These are phyloP conservation scores for Arthroderma sp. DNA, from an alignment of 2,329 filamentous ascomycete species.

Conservation along the genomic window DNA sequence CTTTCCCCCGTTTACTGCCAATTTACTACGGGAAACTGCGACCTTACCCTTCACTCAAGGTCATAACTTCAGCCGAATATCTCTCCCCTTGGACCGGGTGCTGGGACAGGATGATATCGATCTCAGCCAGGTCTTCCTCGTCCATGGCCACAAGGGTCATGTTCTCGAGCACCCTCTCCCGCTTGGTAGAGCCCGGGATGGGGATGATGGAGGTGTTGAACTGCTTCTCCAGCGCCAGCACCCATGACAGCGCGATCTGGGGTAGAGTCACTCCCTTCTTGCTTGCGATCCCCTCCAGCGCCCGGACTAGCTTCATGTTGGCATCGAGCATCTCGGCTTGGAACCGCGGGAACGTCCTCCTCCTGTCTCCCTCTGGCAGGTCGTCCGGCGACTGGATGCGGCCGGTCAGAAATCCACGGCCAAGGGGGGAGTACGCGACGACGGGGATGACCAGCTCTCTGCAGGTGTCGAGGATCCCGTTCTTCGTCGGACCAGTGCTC, in stretches of 20 bases:
- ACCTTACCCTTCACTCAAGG: no score
- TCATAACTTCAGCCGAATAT: constrained; percentile 3
- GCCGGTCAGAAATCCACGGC: constrained; percentile 45
- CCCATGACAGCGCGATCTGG: constrained; percentile 42
- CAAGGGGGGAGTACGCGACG: constrained; percentile 48
- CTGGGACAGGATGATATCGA: not conserved
- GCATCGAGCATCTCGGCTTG: constrained; percentile 37
- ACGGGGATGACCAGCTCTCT: constrained; percentile 47
- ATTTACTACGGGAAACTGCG: no score
- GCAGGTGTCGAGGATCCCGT: constrained; percentile 46
- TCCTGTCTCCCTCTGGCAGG: constrained; percentile 38
- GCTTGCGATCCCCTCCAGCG: constrained; percentile 35
- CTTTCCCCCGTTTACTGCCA: no score
- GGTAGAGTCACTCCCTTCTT: constrained; percentile 34
- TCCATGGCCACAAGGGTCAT: not conserved
- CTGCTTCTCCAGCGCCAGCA: constrained; percentile 30
- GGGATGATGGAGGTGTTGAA: constrained; percentile 14
- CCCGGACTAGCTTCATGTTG: constrained; percentile 39
- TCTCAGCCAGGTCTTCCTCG: constrained; percentile 1
- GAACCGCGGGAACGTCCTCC: constrained; percentile 37
- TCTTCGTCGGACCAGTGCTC: constrained; percentile 44
- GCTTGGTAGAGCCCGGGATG: constrained; percentile 21
- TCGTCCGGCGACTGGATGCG: constrained; percentile 37
- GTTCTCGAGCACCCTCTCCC: constrained; percentile 6
- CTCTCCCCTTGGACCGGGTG: not conserved